Conservation (phyloP, 176 grass and related monocot genomes). For the Alopecurus myosuroides region DNA sequence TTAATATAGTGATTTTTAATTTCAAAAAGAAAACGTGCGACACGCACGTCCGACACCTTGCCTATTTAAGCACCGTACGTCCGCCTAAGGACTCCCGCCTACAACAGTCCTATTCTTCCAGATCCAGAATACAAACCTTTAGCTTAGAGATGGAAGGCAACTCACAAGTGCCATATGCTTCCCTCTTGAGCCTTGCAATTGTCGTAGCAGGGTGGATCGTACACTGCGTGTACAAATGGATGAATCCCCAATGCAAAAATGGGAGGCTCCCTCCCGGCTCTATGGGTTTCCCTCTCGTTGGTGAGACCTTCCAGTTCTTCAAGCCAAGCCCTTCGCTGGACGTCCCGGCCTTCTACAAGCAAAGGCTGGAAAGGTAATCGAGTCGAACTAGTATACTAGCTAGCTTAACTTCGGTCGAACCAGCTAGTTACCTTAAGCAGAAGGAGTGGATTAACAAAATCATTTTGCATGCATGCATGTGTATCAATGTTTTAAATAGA, state of each 20-base stretch:
- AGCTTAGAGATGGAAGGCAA: neutral
- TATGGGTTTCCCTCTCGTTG: conserved; percentile 36
- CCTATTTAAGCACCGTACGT: neutral
- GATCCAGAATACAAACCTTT: neutral
- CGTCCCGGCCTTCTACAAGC: neutral
- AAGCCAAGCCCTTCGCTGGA: conserved; percentile 1
- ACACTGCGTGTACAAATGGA: conserved; percentile 16
- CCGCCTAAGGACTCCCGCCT: neutral
- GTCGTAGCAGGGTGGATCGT: neutral
- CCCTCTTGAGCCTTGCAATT: neutral
- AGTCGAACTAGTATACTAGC: no score
- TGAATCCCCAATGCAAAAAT: conserved; percentile 12
- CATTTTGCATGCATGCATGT: neutral
- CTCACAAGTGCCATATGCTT: neutral
- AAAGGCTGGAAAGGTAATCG: neutral
- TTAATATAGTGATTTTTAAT: no score
- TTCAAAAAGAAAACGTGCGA: no score
- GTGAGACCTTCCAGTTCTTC: conserved; percentile 23
- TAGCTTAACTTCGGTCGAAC: neutral
- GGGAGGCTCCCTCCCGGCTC: conserved; percentile 25
- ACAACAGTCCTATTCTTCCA: neutral
- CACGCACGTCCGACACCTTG: no score
- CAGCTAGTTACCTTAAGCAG: neutral
- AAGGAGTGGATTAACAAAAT: neutral
- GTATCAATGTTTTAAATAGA: no score